Conservation (phyloP, 2,329 filamentous ascomycete species). For the Trichophyton simii region DNA sequence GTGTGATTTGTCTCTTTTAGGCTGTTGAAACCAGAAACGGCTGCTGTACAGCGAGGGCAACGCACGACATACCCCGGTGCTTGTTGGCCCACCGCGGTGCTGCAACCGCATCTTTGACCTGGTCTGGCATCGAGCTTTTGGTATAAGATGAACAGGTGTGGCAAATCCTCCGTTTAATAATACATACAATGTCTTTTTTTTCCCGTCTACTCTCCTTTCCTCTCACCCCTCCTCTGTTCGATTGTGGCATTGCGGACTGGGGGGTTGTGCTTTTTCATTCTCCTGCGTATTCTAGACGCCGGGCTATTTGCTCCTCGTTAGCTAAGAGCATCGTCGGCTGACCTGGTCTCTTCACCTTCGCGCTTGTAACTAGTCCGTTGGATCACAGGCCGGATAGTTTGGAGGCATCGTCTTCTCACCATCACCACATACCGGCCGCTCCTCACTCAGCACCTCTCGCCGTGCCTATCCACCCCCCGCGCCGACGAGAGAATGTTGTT, state of each 20-base stretch:
- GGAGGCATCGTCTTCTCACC: conserved; percentile 9
- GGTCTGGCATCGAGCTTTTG: not conserved
- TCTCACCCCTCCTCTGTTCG: conserved; percentile 5
- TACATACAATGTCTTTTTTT: not conserved
- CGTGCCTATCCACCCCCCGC: conserved; percentile 18
- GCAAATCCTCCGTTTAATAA: not conserved
- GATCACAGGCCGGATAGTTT: not conserved
- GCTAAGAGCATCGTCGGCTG: not conserved
- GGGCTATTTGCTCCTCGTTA: not conserved
- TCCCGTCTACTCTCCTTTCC: conserved; percentile 1
- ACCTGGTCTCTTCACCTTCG: not conserved
- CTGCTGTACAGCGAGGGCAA: not conserved
- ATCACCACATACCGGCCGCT: conserved; percentile 7
- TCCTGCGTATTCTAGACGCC: not conserved
- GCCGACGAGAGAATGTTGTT: conserved; percentile 32
- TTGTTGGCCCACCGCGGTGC: not conserved
- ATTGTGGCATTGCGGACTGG: not conserved
- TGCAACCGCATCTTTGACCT: not conserved
- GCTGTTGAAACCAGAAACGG: not conserved
- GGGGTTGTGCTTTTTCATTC: not conserved
- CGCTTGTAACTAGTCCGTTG: not conserved
- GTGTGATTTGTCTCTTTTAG: conserved; percentile 2
- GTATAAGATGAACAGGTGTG: conserved; percentile 3
- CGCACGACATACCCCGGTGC: not conserved
- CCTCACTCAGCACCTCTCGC: conserved; percentile 18